Evolutionary conservation across 2,329 filamentous ascomycete genomes (phyloP).

Genomic region (Harringtonia aguacate): DNA sequence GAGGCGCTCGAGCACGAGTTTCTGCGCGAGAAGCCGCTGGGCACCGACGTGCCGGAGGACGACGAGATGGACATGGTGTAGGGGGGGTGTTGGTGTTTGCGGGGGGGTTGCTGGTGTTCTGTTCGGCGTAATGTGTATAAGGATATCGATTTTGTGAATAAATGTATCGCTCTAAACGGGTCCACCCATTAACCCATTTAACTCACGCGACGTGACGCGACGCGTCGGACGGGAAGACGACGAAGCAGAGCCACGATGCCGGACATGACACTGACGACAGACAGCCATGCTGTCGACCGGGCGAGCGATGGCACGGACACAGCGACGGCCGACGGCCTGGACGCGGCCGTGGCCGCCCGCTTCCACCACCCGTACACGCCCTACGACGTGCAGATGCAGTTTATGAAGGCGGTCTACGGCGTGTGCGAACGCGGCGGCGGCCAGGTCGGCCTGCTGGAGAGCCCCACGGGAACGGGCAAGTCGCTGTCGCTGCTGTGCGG

Average conservation of each 20-base stretch:
- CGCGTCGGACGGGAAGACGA: no score
- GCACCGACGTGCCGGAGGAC: conserved; percentile 23
- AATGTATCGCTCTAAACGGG: no score
- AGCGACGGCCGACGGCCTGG: not conserved
- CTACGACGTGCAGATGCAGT: conserved; percentile 77
- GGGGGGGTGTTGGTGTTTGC: conserved; percentile 11
- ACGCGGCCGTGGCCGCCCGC: conserved; percentile 30
- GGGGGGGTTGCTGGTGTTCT: no score
- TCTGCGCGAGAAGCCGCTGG: conserved; percentile 27
- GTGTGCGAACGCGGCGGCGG: conserved; percentile 61
- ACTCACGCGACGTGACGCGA: no score
- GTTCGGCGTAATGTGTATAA: no score
- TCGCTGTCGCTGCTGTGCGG: conserved; percentile 86
- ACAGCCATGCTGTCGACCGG: no score
- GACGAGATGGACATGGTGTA: conserved; percentile 44
- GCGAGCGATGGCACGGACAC: not conserved
- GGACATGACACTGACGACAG: no score
- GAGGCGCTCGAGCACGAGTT: conserved; percentile 68
- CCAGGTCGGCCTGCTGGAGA: conserved; percentile 82
- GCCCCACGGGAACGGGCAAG: conserved; percentile 87
- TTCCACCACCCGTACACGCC: conserved; percentile 85
- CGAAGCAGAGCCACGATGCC: no score
- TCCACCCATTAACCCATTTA: no score
- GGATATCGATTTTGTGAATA: no score
- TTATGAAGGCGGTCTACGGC: conserved; percentile 75